Conservation (phyloP, 768 basidiomycete genomes). For the Podaxis pistillaris region DNA sequence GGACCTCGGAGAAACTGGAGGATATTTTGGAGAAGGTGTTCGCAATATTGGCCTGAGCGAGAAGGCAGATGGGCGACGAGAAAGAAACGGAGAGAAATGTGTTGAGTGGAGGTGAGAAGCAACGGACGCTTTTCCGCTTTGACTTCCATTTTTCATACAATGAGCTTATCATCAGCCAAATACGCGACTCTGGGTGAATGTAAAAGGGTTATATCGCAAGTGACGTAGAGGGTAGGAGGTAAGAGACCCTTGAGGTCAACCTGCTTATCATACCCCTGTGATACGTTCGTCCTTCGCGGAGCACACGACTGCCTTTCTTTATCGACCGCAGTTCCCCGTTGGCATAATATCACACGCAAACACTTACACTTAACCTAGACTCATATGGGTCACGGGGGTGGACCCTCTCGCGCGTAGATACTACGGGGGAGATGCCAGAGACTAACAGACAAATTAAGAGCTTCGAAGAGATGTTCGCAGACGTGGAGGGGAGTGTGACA, state of each 20-base stretch:
- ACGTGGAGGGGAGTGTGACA: conserved; percentile 72
- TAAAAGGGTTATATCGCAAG: conserved; percentile 88
- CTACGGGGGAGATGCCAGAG: conserved; percentile 70
- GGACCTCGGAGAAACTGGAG: conserved; percentile 67
- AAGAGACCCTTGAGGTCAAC: conserved; percentile 92
- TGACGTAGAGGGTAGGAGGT: conserved; percentile 95
- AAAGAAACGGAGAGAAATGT: conserved; percentile 95
- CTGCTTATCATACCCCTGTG: conserved; percentile 90
- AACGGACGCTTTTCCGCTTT: conserved; percentile 42
- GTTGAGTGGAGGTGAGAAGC: conserved; percentile 95
- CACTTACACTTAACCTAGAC: conserved; percentile 78
- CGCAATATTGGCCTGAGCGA: conserved; percentile 79
- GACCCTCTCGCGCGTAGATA: conserved; percentile 70
- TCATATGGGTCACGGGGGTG: conserved; percentile 54
- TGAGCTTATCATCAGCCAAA: conserved; percentile 69
- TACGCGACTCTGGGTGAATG: conserved; percentile 91
- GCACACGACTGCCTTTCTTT: neutral
- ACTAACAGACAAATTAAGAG: conserved; percentile 71
- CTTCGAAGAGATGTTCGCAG: conserved; percentile 63
- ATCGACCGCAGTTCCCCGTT: conserved; percentile 62
- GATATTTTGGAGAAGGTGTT: conserved; percentile 79
- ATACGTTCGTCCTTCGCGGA: conserved; percentile 30
- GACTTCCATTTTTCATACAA: neutral
- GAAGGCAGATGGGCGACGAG: conserved; percentile 88
- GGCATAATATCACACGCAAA: conserved; percentile 84